phyloP scores from a whole-genome alignment of 257 asterid genomes.

The Petunia axillaris region DNA sequence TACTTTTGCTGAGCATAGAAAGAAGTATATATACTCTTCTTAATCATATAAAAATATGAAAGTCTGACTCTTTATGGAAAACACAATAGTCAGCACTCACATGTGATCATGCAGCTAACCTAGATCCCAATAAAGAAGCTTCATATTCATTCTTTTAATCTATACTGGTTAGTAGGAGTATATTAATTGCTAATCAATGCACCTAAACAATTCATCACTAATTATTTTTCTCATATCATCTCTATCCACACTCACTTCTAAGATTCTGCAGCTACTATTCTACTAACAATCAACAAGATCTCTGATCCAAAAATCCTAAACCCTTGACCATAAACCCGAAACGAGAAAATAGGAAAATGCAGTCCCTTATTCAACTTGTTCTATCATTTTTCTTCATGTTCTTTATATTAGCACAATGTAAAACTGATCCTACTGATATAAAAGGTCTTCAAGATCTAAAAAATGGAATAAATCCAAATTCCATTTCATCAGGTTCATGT shows the following conservation, averaged over 20 bases:
- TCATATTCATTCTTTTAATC: slow-evolving; percentile 15
- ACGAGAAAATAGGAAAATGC: neutral
- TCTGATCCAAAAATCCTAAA: neutral
- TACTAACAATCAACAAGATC: neutral
- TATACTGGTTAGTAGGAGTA: neutral
- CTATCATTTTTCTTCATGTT: neutral
- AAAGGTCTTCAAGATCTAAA: slow-evolving; percentile 22
- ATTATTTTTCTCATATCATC: neutral
- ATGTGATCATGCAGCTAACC: slow-evolving; percentile 3
- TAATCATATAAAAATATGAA: neutral
- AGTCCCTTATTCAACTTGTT: neutral
- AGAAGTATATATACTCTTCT: neutral
- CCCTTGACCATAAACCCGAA: neutral
- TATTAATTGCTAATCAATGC: neutral
- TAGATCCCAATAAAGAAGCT: slow-evolving; percentile 12
- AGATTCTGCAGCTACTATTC: neutral
- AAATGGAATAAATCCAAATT: slow-evolving; percentile 20
- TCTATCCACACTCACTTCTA: neutral
- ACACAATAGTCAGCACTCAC: slow-evolving; percentile 16
- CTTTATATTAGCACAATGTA: slow-evolving; percentile 22
- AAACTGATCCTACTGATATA: slow-evolving; percentile 31
- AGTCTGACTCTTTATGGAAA: neutral
- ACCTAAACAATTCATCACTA: neutral
- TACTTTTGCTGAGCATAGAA: neutral
- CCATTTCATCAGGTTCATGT: slow-evolving; percentile 36